Percentiles rank a stretch among this genome's conserved stretches.
phyloP scores from a whole-genome alignment of 331 rosid genomes.

The Rosa hybrid region DNA sequence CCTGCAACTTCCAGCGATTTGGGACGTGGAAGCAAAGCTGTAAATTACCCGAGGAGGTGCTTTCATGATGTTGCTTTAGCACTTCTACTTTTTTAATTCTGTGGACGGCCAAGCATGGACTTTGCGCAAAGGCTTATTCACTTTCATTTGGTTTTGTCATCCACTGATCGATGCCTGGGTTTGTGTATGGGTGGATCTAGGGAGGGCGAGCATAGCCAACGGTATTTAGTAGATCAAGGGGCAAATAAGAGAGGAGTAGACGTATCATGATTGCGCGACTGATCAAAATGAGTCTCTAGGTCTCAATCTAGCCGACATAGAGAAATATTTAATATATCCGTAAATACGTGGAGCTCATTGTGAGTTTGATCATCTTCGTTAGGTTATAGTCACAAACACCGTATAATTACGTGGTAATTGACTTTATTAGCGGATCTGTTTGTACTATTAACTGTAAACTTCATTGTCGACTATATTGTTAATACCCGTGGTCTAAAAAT shows the following conservation, averaged over 20 bases:
- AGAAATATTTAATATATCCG: too few relatives aligned
- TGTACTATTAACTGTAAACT: background rate
- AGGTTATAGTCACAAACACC: background rate
- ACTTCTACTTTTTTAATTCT: background rate
- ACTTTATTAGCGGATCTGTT: background rate
- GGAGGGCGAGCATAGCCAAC: too few relatives aligned
- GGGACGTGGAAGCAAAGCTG: slow-evolving; percentile 17
- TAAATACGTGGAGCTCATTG: too few relatives aligned
- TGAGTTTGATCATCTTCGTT: too few relatives aligned
- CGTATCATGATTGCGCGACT: too few relatives aligned
- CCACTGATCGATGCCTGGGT: too few relatives aligned
- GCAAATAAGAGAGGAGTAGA: too few relatives aligned
- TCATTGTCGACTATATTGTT: background rate
- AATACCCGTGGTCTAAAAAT: background rate
- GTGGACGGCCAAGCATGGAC: background rate
- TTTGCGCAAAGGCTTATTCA: background rate
- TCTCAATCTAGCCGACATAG: too few relatives aligned
- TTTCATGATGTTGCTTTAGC: background rate
- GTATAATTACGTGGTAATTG: background rate
- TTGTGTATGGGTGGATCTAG: too few relatives aligned
- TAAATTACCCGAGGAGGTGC: background rate
- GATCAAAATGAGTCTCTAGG: too few relatives aligned
- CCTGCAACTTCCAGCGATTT: slow-evolving; percentile 3
- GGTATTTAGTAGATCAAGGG: too few relatives aligned
- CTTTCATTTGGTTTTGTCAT: background rate